Percentiles rank a stretch among this genome's conserved stretches.
These are phyloP conservation scores for Lactifluus hygrophoroides DNA, from an alignment of 768 basidiomycete species.

Conservation along the genomic window DNA sequence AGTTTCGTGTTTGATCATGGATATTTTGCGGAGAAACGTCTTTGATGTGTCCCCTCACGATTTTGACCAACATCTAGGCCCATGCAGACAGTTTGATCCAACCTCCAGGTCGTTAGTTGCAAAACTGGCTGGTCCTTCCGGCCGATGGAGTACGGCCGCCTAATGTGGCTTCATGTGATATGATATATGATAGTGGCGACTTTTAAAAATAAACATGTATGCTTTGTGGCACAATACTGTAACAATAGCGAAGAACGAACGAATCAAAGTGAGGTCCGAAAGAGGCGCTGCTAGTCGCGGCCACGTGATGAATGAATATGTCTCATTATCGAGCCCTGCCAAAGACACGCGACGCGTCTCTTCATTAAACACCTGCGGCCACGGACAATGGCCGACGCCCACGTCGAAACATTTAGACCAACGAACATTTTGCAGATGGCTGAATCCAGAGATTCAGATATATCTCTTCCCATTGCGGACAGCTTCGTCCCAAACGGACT, in stretches of 20 bases:
- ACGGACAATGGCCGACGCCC: neutral
- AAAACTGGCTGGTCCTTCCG: slow-evolving; percentile 5
- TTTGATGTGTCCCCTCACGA: slow-evolving; percentile 13
- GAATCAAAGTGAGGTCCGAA: neutral
- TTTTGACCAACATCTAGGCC: slow-evolving; percentile 15
- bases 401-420: neutral
- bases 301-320: slow-evolving; percentile 4
- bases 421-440: neutral
- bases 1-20: slow-evolving; percentile 19
- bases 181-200: neutral
- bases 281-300: neutral
- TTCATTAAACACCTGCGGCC: neutral
- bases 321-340: neutral
- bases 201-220: neutral
- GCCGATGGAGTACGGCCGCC: neutral
- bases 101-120: slow-evolving; percentile 8
- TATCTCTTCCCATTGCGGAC: neutral
- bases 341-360: slow-evolving; percentile 8
- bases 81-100: slow-evolving; percentile 11
- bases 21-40: slow-evolving; percentile 17
- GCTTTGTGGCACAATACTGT: neutral
- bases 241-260: neutral
- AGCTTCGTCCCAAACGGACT: slow-evolving; percentile 16
- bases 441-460: neutral
- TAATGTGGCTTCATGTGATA: neutral